These are phyloP conservation scores for Naganishia sp. DNA, from an alignment of 1,284 basidiomycete genomes.

Conservation along the genomic window DNA sequence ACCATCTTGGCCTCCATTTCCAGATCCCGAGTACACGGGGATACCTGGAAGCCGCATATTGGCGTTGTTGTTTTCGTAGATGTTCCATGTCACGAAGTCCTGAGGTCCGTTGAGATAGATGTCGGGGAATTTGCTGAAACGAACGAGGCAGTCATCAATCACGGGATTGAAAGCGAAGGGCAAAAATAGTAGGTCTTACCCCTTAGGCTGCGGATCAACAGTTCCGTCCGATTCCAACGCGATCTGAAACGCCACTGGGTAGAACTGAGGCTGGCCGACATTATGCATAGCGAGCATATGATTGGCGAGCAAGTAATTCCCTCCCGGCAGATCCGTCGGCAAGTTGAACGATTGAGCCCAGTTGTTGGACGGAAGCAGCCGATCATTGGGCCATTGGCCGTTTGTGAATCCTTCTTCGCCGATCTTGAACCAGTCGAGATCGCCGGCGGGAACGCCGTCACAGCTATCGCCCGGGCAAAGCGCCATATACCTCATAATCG, in stretches of 20 bases:
- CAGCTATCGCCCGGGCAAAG: slow-evolving; percentile 34
- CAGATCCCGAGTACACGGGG: slow-evolving; percentile 12
- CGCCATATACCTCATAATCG: slow-evolving; percentile 38
- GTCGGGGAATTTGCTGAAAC: slow-evolving; percentile 14
- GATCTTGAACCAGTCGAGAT: slow-evolving; percentile 44
- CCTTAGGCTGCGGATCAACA: slow-evolving; percentile 30
- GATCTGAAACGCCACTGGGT: slow-evolving; percentile 40
- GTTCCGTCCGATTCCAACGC: slow-evolving; percentile 38
- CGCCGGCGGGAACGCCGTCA: slow-evolving; percentile 37
- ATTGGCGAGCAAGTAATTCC: slow-evolving; percentile 40
- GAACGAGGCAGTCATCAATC: too few relatives aligned
- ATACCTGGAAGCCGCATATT: slow-evolving; percentile 15
- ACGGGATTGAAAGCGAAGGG: too few relatives aligned
- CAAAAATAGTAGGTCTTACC: not conserved
- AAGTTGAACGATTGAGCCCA: slow-evolving; percentile 36
- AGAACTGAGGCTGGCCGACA: slow-evolving; percentile 38
- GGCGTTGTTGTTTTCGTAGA: slow-evolving; percentile 21
- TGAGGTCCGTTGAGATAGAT: slow-evolving; percentile 24
- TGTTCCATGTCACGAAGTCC: slow-evolving; percentile 23
- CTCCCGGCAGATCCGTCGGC: slow-evolving; percentile 36
- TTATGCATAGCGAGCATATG: slow-evolving; percentile 39
- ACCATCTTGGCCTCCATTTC: slow-evolving; percentile 4
- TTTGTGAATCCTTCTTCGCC: slow-evolving; percentile 35
- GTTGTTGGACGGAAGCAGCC: slow-evolving; percentile 23
- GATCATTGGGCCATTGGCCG: slow-evolving; percentile 36